These are phyloP conservation scores for Hibiscus syriacus DNA, from an alignment of 345 rosid genomes.

Conservation along the genomic window DNA sequence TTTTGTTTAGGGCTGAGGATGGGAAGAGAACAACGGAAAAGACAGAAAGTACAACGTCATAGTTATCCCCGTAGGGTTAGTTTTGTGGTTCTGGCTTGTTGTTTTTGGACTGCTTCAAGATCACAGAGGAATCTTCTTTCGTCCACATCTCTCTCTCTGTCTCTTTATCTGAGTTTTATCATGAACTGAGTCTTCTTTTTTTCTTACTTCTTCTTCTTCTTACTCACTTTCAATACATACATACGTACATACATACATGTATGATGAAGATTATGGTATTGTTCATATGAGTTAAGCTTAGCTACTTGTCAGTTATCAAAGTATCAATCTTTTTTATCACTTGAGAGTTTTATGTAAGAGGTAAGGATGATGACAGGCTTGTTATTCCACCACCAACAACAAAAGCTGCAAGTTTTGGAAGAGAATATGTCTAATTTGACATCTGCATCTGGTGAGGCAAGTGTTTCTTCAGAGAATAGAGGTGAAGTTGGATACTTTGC, in stretches of 20 bases:
- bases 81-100: constrained; percentile 25
- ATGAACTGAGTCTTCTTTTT: constrained; percentile 10
- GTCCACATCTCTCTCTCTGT: too few relatives aligned
- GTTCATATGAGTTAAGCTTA: too few relatives aligned
- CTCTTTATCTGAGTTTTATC: constrained; percentile 11
- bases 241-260: background rate
- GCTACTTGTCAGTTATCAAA: too few relatives aligned
- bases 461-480: constrained; percentile 70
- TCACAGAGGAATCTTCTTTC: constrained; percentile 28
- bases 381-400: constrained; percentile 39
- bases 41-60: constrained; percentile 74
- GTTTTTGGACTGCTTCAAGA: constrained; percentile 10
- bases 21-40: constrained; percentile 47
- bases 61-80: constrained; percentile 32
- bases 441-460: constrained; percentile 71
- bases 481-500: constrained; percentile 44
- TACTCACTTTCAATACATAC: too few relatives aligned
- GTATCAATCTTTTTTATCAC: too few relatives aligned
- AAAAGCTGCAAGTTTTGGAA: constrained; percentile 21
- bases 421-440: constrained; percentile 94
- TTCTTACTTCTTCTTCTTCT: background rate
- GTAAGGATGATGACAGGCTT: constrained; percentile 39
- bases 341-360: too few relatives aligned
- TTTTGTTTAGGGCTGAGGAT: constrained; percentile 29
- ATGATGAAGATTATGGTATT: constrained; percentile 5